Percentiles rank a stretch among this genome's conserved stretches.
These are phyloP conservation scores for Saturnispora sekii DNA, from an alignment of 805 yeast species.

Conservation along the genomic window DNA sequence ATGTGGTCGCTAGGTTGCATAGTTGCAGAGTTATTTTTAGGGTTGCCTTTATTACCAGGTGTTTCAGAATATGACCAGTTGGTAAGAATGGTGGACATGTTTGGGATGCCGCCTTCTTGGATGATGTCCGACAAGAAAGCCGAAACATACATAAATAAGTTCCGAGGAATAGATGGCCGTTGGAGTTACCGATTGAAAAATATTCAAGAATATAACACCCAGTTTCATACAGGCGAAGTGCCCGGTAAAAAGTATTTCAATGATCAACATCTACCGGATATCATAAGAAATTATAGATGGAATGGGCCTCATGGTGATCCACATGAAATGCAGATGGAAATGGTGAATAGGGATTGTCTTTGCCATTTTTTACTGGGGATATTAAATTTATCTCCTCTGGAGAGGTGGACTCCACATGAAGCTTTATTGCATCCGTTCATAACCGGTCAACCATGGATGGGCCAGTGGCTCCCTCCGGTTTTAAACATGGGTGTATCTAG, in stretches of 20 bases:
- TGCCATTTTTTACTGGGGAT: constrained; percentile 73
- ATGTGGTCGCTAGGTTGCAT: constrained; percentile 98
- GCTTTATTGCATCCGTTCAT: constrained; percentile 89
- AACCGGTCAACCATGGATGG: constrained; percentile 46
- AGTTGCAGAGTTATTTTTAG: constrained; percentile 79
- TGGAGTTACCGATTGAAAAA: constrained; percentile 30
- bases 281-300: constrained; percentile 65
- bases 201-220: constrained; percentile 39
- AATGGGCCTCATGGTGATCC: constrained; percentile 49
- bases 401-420: constrained; percentile 95
- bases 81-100: constrained; percentile 66
- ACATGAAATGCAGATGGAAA: constrained; percentile 55
- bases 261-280: constrained; percentile 52
- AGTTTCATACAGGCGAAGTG: constrained; percentile 51
- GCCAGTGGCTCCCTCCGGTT: constrained; percentile 43
- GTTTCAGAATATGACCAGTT: constrained; percentile 88
- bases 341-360: constrained; percentile 59
- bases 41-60: constrained; percentile 80
- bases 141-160: constrained; percentile 43
- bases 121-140: constrained; percentile 93
- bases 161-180: constrained; percentile 20
- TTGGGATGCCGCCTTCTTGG: constrained; percentile 88
- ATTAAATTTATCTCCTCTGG: constrained; percentile 79
- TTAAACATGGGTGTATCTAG: constrained; percentile 6
- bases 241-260: constrained; percentile 82